Conservation (phyloP, 257 asterid species). For the Ballota nigra region DNA sequence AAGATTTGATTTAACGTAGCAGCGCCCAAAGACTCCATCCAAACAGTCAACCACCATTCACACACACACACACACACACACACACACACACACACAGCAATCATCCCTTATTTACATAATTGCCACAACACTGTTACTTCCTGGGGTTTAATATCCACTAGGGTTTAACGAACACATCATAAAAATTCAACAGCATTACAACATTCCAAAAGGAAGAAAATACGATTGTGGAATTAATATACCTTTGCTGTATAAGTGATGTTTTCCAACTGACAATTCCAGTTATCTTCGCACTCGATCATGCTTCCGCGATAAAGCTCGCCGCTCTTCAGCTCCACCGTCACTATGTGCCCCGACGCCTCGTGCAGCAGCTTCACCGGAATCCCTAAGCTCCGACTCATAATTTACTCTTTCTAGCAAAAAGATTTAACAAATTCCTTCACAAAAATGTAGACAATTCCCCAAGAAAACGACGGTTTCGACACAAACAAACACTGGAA, state of each 20-base stretch:
- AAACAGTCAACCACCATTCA: too few species aligned
- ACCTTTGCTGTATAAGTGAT: slow-evolving; percentile 63
- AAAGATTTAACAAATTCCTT: background rate
- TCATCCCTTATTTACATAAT: background rate
- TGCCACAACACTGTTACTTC: slow-evolving; percentile 1
- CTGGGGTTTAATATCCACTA: slow-evolving; percentile 27
- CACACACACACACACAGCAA: background rate
- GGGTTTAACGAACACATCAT: slow-evolving; percentile 24
- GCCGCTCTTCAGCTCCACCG: slow-evolving; percentile 91
- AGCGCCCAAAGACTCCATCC: background rate
- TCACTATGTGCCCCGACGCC: slow-evolving; percentile 89
- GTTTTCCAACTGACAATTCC: slow-evolving; percentile 60
- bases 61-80: too few species aligned
- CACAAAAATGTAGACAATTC: slow-evolving; percentile 1
- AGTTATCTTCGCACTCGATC: slow-evolving; percentile 69
- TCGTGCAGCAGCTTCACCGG: slow-evolving; percentile 99
- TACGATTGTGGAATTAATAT: background rate
- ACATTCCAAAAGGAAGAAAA: background rate
- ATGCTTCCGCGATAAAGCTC: slow-evolving; percentile 92
- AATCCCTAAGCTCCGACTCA: slow-evolving; percentile 92
- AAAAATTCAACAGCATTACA: background rate
- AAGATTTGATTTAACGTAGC: background rate
- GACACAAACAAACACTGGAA: background rate
- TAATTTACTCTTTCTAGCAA: slow-evolving; percentile 9
- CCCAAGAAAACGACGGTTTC: background rate